Conservation (phyloP, 2,329 filamentous ascomycete species). For the Clonostachys rosea region DNA sequence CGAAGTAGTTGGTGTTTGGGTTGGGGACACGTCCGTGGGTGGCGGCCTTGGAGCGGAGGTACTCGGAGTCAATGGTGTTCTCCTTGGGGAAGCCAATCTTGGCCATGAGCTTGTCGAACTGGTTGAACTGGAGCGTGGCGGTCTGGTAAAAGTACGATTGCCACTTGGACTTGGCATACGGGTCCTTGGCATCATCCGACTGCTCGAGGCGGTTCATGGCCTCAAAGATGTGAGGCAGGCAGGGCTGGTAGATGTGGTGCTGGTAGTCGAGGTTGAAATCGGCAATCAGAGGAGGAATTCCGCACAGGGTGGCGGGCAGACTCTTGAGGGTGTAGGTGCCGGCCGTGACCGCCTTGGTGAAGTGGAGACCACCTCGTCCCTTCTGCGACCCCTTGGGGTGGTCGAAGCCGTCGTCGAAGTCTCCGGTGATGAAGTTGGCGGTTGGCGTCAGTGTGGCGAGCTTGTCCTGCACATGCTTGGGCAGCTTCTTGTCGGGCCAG, state of each 20-base stretch:
- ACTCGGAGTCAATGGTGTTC: constrained; percentile 17
- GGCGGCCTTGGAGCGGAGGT: constrained; percentile 16
- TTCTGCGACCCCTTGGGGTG: constrained; percentile 7
- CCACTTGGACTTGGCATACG: constrained; percentile 15
- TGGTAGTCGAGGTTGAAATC: constrained; percentile 35
- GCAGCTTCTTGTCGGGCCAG: constrained; percentile 21
- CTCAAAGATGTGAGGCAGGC: constrained; percentile 31
- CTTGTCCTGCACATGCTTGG: constrained; percentile 18
- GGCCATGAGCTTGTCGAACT: constrained; percentile 20
- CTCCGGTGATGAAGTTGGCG: constrained; percentile 25
- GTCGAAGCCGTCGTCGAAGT: constrained; percentile 25
- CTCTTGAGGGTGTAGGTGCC: constrained; percentile 39
- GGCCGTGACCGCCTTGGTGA: constrained; percentile 31
- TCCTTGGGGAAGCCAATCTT: constrained; percentile 19
- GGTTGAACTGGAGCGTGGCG: constrained; percentile 23
- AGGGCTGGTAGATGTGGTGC: constrained; percentile 37
- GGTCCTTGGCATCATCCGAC: background rate
- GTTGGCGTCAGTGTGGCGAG: constrained; percentile 20
- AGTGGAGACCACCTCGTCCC: constrained; percentile 30
- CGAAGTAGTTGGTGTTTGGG: constrained; percentile 26
- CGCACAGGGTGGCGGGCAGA: constrained; percentile 32
- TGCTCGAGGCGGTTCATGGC: constrained; percentile 18
- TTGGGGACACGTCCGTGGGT: constrained; percentile 19
- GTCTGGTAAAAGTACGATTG: constrained; percentile 24
- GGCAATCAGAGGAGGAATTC: constrained; percentile 30